Evolutionary conservation across 306 rosid genomes (phyloP), one percentile per base, ranked within the genome.

Genomic region (Abrus pulchellus): DNA sequence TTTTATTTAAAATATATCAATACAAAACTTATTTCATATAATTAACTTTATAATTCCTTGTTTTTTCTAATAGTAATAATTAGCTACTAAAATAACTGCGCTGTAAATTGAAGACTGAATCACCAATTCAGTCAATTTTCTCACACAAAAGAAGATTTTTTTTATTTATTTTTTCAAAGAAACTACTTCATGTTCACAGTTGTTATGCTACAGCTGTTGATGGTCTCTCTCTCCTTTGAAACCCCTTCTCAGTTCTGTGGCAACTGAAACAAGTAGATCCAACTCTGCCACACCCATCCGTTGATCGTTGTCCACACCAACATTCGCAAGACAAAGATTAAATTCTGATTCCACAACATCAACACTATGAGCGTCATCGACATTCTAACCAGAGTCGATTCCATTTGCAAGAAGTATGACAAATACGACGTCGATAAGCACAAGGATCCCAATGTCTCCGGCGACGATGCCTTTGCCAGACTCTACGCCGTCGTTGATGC

Each of bases 381-480:
- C 70, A 86, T 96, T 72, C 86, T 96, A 64, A 96, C 99, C 32
- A 88, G 99, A 84, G 99, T 96, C 2, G 99, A 96, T 27, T 84
- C 97, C 88, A 93, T 96, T 82, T 96, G 99, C 87, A 90, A 90
- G 81, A 96, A 93, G 85, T 96, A 92, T 84, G 99, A 96, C 81
- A 89, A 85, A 78, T 96, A 96, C 82, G 99, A 96, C 72, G 80
- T 93, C 76, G 94, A 96, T 3, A 93, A 87, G 90, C 91, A 90
- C 71, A 87, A 86, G 53, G 96, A 91, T 54, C 59, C 91, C 79
- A 96, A 96, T 73, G 41, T 96, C 88, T 75, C 98, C 61, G 99
- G 98, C 80, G 99, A 86, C 63, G 99, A 96, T 80, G 97, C 99
- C 82, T 96, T 96, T 10, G 97, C 94, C 75, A 89, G 97, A 29